Percentiles rank a stretch among this genome's conserved stretches.
phyloP scores from a whole-genome alignment of 768 basidiomycete species.

The Gymnopilus dilepis region DNA sequence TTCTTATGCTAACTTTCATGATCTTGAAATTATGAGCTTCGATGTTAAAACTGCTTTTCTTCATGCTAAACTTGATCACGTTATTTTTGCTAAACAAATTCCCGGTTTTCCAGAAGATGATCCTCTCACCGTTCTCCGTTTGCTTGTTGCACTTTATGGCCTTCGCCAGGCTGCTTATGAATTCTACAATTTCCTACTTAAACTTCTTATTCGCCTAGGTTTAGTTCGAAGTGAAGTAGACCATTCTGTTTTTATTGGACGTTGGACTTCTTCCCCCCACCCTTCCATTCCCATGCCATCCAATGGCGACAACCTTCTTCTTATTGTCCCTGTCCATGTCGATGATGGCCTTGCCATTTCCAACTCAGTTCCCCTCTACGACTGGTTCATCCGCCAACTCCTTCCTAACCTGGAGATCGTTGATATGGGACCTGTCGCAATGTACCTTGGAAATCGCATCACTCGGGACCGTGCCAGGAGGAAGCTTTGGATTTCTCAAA shows the following conservation, averaged over 20 bases:
- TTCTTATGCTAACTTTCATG: constrained; percentile 26
- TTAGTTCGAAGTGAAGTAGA: constrained; percentile 31
- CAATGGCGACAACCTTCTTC: constrained; percentile 15
- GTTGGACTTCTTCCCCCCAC: constrained; percentile 23
- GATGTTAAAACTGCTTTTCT: constrained; percentile 36
- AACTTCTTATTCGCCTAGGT: constrained; percentile 6
- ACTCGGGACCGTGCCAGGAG: constrained; percentile 12
- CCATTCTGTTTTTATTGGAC: constrained; percentile 29
- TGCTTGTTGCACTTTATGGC: constrained; percentile 39
- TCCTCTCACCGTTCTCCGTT: constrained; percentile 15
- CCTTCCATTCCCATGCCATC: constrained; percentile 21
- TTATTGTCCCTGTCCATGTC: constrained; percentile 33
- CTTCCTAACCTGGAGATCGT: constrained; percentile 6
- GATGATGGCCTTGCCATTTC: constrained; percentile 30
- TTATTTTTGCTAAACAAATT: constrained; percentile 12
- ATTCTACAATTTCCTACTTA: constrained; percentile 20
- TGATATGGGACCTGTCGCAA: constrained; percentile 20
- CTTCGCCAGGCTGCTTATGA: constrained; percentile 35
- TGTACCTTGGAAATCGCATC: constrained; percentile 16
- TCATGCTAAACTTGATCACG: constrained; percentile 26
- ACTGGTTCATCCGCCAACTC: constrained; percentile 23
- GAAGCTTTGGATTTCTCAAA: constrained; percentile 13
- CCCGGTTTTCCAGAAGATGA: constrained; percentile 23
- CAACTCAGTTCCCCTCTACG: constrained; percentile 23
- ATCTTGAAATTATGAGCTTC: constrained; percentile 29